Conservation (phyloP, 768 basidiomycete species). For the Rhizopogon vesiculosus region DNA sequence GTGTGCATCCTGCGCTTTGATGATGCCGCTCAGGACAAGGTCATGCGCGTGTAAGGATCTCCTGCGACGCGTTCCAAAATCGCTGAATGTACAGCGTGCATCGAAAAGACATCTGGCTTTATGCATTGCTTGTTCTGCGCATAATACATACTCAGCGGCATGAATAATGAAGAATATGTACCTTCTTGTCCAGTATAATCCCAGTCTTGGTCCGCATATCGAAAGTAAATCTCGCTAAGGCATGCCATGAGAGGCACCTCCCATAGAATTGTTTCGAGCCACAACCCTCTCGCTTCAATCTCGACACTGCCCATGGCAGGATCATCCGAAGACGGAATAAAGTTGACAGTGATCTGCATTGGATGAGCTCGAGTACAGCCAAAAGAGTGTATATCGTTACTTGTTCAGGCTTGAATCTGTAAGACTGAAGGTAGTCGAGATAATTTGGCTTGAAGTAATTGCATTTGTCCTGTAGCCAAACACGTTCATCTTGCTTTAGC, state of each 20-base stretch:
- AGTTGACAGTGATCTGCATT: slow-evolving; percentile 56
- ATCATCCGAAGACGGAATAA: slow-evolving; percentile 53
- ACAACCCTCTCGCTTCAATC: slow-evolving; percentile 68
- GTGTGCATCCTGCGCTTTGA: slow-evolving; percentile 45
- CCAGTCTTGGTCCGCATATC: slow-evolving; percentile 75
- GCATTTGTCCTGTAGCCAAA: slow-evolving; percentile 64
- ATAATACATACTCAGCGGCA: background rate
- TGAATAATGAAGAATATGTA: slow-evolving; percentile 21
- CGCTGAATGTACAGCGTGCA: slow-evolving; percentile 68
- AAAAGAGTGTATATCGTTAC: background rate
- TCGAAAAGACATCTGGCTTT: slow-evolving; percentile 66
- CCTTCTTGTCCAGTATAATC: slow-evolving; percentile 77
- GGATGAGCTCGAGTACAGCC: background rate
- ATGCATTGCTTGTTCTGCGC: slow-evolving; percentile 60
- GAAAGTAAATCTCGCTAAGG: slow-evolving; percentile 88
- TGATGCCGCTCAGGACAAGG: slow-evolving; percentile 63
- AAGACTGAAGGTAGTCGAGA: slow-evolving; percentile 68
- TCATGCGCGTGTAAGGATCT: slow-evolving; percentile 75
- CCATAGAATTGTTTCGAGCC: slow-evolving; percentile 88
- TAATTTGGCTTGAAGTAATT: slow-evolving; percentile 72
- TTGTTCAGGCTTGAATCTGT: slow-evolving; percentile 63
- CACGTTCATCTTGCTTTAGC: slow-evolving; percentile 56
- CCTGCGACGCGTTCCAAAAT: slow-evolving; percentile 84
- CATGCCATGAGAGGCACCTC: slow-evolving; percentile 95
- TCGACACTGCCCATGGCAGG: slow-evolving; percentile 56